These are phyloP conservation scores for Colletotrichum orbiculare DNA, from an alignment of 2,329 filamentous ascomycete genomes.

Conservation along the genomic window DNA sequence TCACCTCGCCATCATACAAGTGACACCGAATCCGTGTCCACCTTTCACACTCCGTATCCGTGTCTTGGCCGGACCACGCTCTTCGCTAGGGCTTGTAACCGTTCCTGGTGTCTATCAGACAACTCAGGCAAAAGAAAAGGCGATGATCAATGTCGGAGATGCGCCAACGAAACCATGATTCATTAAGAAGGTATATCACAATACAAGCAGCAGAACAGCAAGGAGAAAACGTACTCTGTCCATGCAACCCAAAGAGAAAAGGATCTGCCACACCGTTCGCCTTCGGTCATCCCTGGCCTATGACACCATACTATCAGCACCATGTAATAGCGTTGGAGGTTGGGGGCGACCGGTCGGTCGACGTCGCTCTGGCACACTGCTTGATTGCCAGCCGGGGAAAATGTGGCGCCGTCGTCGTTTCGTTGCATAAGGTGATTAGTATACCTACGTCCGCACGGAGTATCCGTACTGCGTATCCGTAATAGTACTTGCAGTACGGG, in stretches of 20 bases:
- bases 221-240: slow-evolving; percentile 16
- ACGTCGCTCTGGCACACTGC: slow-evolving; percentile 8
- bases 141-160: not conserved
- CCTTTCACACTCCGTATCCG: slow-evolving; percentile 1
- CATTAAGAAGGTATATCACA: slow-evolving; percentile 15
- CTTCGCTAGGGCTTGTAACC: not conserved
- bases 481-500: not conserved
- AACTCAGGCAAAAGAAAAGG: not conserved
- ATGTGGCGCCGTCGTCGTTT: not conserved
- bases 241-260: slow-evolving; percentile 15
- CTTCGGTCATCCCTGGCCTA: slow-evolving; percentile 24
- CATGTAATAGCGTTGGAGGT: not conserved
- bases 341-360: slow-evolving; percentile 26
- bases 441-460: not conserved
- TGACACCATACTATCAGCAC: slow-evolving; percentile 23
- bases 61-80: slow-evolving; percentile 4
- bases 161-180: slow-evolving; percentile 4
- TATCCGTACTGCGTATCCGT: not conserved
- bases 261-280: slow-evolving; percentile 28
- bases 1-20: not conserved
- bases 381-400: slow-evolving; percentile 32
- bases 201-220: not conserved
- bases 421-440: not conserved
- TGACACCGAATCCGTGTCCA: not conserved
- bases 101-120: slow-evolving; percentile 7